Evolutionary conservation across 495 filamentous ascomycete genomes (phyloP), one percentile per base, ranked within the genome.

Genomic region (Neurospora sublineolata): DNA sequence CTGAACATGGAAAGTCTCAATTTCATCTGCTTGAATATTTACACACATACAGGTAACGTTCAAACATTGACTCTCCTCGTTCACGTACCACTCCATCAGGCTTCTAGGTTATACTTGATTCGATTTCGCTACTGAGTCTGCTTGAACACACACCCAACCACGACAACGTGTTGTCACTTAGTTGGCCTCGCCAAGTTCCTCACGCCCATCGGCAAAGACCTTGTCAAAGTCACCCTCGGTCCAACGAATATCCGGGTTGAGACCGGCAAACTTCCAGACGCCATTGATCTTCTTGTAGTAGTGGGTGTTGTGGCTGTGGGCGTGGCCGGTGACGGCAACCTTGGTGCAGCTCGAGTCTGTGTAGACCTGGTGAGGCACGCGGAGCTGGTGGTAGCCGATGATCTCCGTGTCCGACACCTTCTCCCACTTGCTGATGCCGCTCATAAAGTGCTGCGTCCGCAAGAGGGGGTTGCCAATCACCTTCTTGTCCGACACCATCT

Each of bases 231-330:
- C 88, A 76, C 89, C 87, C 84, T 94, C 92, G 73, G 80, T 83
- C 90, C 89, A 94, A 52, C 88, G 80, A 71, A 94, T 90, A 68
- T 87, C 83, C 2, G 92, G 92, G 77, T 84, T 82, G 69, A 94
- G 81, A 1, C 92, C 92, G 2, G 91, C 91, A 80, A 93, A 92
- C 82, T 93, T 94, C 92, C 92, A 94, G 71, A 89, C 87, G 6
- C 91, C 91, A 74, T 92, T 81, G 27, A 92, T 82, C 85, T 91
- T 93, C 70, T 83, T 84, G 80, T 94, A 94, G 79, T 87, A 91
- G 77, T 92, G 89, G 74, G 86, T 86, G 78, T 90, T 92, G 71
- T 87, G 88, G 69, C 86, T 87, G 81, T 94, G 91, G 18, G 86
- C 87, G 76, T 94, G 91, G 69, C 88, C 88, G 83, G 88, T 89